These are phyloP conservation scores for Populus hybrid DNA, from an alignment of 441 rosid genomes.

Conservation along the genomic window DNA sequence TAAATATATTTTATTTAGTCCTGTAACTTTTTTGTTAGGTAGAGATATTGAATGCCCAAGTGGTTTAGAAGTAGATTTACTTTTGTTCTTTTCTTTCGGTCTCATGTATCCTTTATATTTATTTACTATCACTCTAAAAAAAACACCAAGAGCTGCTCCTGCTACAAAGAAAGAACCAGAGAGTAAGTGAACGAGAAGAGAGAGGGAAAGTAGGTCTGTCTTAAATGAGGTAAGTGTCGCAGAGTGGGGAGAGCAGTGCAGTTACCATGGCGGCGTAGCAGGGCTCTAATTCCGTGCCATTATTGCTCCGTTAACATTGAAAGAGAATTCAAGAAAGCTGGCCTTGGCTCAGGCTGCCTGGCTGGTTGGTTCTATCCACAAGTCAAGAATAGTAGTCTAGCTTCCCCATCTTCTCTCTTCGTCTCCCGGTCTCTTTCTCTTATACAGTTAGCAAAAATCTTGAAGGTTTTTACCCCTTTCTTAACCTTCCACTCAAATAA, in stretches of 20 bases:
- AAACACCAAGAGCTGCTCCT: neutral
- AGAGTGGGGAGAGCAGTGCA: conserved; percentile 40
- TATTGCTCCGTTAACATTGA: conserved; percentile 41
- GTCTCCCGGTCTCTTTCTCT: neutral
- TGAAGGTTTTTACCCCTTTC: neutral
- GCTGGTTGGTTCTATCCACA: neutral
- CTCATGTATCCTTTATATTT: neutral
- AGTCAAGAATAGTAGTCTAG: neutral
- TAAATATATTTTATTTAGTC: too few species aligned
- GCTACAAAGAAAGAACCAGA: conserved; percentile 3
- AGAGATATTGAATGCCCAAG: too few species aligned
- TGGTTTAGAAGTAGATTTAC: conserved; percentile 18
- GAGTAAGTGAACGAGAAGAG: conserved; percentile 26
- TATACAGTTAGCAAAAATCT: neutral
- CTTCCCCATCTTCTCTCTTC: neutral
- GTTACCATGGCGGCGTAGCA: conserved; percentile 91
- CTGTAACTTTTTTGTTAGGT: too few species aligned
- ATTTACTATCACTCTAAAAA: conserved; percentile 1
- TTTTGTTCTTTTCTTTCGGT: neutral
- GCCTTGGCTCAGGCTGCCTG: neutral
- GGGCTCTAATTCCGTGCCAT: conserved; percentile 77
- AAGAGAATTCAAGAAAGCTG: conserved; percentile 14
- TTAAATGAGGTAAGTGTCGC: conserved; percentile 46
- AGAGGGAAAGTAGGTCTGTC: conserved; percentile 32
- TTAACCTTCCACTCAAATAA: neutral